A percentile compares a stretch with the other conserved stretches of the same genome.
These are phyloP conservation scores for Phalaenopsis hybrid DNA, from an alignment of 116 monocot genomes.

Conservation along the genomic window DNA sequence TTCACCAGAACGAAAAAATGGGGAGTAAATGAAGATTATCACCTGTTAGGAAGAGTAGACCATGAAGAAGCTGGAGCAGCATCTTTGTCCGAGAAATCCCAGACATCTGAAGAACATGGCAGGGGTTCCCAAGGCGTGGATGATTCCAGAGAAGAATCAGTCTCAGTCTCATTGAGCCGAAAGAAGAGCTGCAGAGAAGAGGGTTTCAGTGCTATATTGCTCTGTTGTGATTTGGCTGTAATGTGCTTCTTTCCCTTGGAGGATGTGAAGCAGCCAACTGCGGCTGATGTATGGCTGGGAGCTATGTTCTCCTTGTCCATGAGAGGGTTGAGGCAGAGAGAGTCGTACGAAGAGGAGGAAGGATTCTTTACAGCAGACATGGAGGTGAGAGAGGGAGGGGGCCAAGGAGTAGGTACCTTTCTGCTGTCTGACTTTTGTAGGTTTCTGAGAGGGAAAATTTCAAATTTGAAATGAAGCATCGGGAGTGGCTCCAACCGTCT, in stretches of 20 bases:
- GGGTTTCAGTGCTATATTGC: conserved; percentile 5
- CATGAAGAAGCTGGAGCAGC: conserved; percentile 94
- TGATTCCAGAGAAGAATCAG: conserved; percentile 11
- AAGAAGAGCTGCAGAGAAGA: conserved; percentile 66
- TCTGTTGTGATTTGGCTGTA: conserved; percentile 14
- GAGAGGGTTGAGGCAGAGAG: conserved; percentile 1
- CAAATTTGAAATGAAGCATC: conserved; percentile 23
- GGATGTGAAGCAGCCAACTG: not conserved
- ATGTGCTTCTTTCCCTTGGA: conserved; percentile 27
- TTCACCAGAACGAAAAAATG: too few species aligned
- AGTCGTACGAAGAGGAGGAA: not conserved
- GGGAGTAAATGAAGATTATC: not conserved
- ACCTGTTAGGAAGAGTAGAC: conserved; percentile 85
- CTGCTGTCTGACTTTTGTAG: not conserved
- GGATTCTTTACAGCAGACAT: not conserved
- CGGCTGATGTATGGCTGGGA: conserved; percentile 13
- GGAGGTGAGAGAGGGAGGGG: not conserved
- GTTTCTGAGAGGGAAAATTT: conserved; percentile 6
- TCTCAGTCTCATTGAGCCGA: conserved; percentile 43
- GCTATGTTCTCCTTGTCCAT: conserved; percentile 64
- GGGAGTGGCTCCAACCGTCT: not conserved
- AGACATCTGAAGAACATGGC: conserved; percentile 42
- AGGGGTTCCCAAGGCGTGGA: conserved; percentile 26
- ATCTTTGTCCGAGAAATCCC: conserved; percentile 92
- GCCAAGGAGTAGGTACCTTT: not conserved